Evolutionary conservation across 208 protist genomes (phyloP).

Genomic region (Zelonia costaricensis): DNA sequence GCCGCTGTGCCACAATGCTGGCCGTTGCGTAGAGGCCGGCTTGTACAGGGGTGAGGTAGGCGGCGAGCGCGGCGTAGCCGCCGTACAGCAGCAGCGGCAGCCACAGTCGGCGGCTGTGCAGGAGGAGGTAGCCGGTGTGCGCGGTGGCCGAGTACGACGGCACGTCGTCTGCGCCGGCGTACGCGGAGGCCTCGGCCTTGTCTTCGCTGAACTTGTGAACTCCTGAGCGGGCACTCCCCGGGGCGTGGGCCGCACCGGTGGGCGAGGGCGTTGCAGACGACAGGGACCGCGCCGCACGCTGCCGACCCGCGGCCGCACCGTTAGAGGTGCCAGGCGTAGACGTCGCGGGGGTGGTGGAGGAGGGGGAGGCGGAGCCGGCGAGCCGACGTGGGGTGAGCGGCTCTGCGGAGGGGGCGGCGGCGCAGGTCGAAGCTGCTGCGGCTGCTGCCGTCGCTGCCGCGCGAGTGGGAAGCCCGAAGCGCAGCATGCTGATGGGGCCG

Average conservation of each 20-base stretch:
- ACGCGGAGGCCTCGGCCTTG: slow-evolving; percentile 63
- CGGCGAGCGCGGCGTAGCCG: slow-evolving; percentile 32
- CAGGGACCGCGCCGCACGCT: too few relatives aligned
- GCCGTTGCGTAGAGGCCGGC: slow-evolving; percentile 49
- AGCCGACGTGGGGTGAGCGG: too few relatives aligned
- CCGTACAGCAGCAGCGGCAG: slow-evolving; percentile 52
- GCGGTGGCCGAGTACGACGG: slow-evolving; percentile 47
- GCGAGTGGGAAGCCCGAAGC: too few relatives aligned
- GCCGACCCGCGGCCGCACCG: too few relatives aligned
- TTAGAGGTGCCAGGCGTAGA: too few relatives aligned
- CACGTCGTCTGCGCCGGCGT: slow-evolving; percentile 49
- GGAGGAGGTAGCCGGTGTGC: slow-evolving; percentile 57
- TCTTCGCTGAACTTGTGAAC: slow-evolving; percentile 64
- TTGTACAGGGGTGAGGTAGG: slow-evolving; percentile 27
- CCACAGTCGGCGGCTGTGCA: slow-evolving; percentile 74
- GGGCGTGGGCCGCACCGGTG: neutral
- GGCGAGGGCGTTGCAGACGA: neutral
- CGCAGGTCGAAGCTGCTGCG: slow-evolving; percentile 1
- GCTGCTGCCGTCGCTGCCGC: too few relatives aligned
- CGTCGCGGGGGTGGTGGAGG: too few relatives aligned
- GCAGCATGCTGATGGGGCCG: too few relatives aligned
- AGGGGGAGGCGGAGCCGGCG: too few relatives aligned
- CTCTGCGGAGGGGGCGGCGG: too few relatives aligned
- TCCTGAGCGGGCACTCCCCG: too few relatives aligned
- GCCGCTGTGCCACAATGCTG: slow-evolving; percentile 61